Evolutionary conservation across 257 asterid genomes (phyloP), one percentile per base, ranked within the genome.

Genomic region (Paulownia fortunei): DNA sequence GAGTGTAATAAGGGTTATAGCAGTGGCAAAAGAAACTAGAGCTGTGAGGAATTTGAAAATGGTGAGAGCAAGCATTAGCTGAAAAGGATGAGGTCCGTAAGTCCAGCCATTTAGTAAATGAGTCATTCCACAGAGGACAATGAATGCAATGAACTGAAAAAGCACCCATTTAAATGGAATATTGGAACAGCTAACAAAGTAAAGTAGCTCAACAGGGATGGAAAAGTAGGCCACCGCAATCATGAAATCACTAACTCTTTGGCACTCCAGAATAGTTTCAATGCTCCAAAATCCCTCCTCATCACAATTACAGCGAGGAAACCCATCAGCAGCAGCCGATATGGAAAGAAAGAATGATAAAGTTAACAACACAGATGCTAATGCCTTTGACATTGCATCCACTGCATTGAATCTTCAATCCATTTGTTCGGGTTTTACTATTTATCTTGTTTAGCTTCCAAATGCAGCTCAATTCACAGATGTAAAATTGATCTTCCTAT

Each of bases 161-260:
- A 93, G 94, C 73, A 96, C 98, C 99, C 95, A 92, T 88, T 93
- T 96, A 74, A 92, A 92, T 2, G 99, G 99, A 42, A 96, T 64
- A 34, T 82, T 87, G 8, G 97, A 86, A 86, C 93, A 92, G 84
- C 95, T 92, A 18, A 93, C 87, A 61, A 96, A 96, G 85, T 92
- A 96, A 34, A 96, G 91, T 9, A 96, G 92, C 96, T 96, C 99
- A 55, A 96, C 76, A 0, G 99, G 99, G 81, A 96, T 96, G 3
- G 99, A 93, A 64, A 96, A 96, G 83, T 96, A 96, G 59, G 99
- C 99, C 49, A 96, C 91, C 0, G 97, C 97, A 75, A 93, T 96
- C 87, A 92, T 77, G 79, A 96, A 91, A 77, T 96, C 99, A 51
- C 99, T 82, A 36, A 86, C 91, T 78, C 83, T 87, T 79, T 96